phyloP scores from a whole-genome alignment of 305 asterid species.

The Rubia balearica region DNA sequence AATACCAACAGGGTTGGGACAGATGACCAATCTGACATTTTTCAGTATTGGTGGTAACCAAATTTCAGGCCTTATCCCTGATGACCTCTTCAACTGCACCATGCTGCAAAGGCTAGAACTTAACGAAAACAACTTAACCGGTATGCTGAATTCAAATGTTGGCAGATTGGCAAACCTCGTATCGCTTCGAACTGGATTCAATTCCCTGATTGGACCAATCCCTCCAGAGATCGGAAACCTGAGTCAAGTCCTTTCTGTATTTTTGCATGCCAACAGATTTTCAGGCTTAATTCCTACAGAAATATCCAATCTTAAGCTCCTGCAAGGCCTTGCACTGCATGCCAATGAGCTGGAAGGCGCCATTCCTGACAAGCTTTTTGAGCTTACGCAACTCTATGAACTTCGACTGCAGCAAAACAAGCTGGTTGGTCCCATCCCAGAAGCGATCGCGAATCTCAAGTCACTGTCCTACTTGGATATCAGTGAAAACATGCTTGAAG shows the following conservation, averaged over 20 bases:
- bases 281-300: slow-evolving; percentile 58
- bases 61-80: slow-evolving; percentile 51
- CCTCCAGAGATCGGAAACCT: slow-evolving; percentile 61
- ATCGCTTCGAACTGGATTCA: slow-evolving; percentile 26
- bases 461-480: slow-evolving; percentile 50
- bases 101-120: slow-evolving; percentile 41
- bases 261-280: slow-evolving; percentile 39
- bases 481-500: slow-evolving; percentile 57
- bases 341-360: slow-evolving; percentile 49
- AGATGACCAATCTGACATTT: slow-evolving; percentile 37
- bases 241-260: slow-evolving; percentile 39
- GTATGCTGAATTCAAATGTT: slow-evolving; percentile 37
- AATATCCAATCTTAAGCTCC: slow-evolving; percentile 44
- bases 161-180: slow-evolving; percentile 45
- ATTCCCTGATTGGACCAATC: slow-evolving; percentile 42
- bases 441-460: slow-evolving; percentile 38
- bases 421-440: slow-evolving; percentile 48
- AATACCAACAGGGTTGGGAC: slow-evolving; percentile 50
- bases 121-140: slow-evolving; percentile 33
- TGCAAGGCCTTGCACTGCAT: slow-evolving; percentile 51
- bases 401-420: slow-evolving; percentile 46
- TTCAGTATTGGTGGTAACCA: slow-evolving; percentile 42
- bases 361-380: slow-evolving; percentile 46
- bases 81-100: slow-evolving; percentile 54
- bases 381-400: slow-evolving; percentile 44